Percentiles rank a stretch among this genome's conserved stretches.
These are phyloP conservation scores for Annona cherimola DNA, from an alignment of 164 flowering plant species.

Conservation along the genomic window DNA sequence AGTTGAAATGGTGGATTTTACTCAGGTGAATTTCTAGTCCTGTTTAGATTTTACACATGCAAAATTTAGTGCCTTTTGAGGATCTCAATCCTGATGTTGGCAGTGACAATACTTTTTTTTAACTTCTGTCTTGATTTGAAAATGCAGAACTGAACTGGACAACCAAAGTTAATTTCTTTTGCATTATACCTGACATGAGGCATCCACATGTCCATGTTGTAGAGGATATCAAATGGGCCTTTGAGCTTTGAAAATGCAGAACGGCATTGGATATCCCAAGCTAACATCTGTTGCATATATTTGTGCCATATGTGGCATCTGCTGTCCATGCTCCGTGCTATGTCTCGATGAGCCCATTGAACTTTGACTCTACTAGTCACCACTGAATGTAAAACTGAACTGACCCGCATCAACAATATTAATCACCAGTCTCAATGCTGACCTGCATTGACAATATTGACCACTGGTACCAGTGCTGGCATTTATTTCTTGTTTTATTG, in stretches of 20 bases:
- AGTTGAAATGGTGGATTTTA: conserved; percentile 58
- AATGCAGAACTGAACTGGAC: neutral
- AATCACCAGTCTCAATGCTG: too few relatives aligned
- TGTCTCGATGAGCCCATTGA: too few relatives aligned
- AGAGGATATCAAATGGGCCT: neutral
- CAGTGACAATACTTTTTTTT: neutral
- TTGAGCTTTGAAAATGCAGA: neutral
- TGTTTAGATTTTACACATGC: neutral
- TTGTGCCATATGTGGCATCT: too few relatives aligned
- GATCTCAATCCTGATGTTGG: neutral
- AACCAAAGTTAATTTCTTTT: neutral
- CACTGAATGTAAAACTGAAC: too few relatives aligned
- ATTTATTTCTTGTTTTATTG: neutral
- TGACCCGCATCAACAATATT: too few relatives aligned
- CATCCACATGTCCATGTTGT: too few relatives aligned
- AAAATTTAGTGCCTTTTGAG: neutral
- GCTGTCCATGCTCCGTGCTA: too few relatives aligned
- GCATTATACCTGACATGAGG: neutral
- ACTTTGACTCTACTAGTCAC: too few relatives aligned
- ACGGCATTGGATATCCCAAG: too few relatives aligned
- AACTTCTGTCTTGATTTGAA: neutral
- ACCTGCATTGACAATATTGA: neutral
- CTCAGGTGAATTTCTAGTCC: conserved; percentile 34
- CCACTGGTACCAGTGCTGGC: neutral
- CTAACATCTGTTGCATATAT: too few relatives aligned